phyloP scores from a whole-genome alignment of 495 filamentous ascomycete genomes.

The Neurospora discreta region DNA sequence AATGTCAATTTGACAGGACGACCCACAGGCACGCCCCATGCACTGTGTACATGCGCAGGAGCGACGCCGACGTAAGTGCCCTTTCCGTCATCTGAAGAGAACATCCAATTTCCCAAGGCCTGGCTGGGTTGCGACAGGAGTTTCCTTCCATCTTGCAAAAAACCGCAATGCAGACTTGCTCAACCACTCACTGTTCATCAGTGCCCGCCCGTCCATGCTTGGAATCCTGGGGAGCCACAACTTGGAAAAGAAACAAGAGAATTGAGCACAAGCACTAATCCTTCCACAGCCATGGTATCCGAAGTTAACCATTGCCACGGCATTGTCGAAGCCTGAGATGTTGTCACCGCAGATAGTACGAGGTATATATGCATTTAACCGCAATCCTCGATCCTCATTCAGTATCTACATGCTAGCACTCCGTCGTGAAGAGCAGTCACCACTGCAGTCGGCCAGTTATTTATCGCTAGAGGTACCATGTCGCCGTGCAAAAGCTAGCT shows the following conservation, averaged over 20 bases:
- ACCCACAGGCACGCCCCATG: background rate
- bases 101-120: background rate
- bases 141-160: background rate
- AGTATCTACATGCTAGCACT: background rate
- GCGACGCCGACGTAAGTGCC: background rate
- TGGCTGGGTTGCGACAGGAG: background rate
- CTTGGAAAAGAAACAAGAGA: background rate
- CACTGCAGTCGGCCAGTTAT: background rate
- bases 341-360: background rate
- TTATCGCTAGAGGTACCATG: background rate
- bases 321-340: background rate
- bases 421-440: background rate
- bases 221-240: background rate
- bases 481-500: too few relatives aligned
- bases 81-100: background rate
- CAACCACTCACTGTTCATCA: background rate
- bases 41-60: background rate
- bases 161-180: background rate
- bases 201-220: background rate
- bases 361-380: background rate
- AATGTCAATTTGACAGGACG: background rate
- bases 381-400: background rate
- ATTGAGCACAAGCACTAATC: background rate
- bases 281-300: background rate
- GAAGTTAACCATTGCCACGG: too few relatives aligned